A percentile compares a stretch with the other conserved stretches of the same genome.
Conservation (phyloP, 176 grass and related monocot species). For the Oryza meridionalis region DNA sequence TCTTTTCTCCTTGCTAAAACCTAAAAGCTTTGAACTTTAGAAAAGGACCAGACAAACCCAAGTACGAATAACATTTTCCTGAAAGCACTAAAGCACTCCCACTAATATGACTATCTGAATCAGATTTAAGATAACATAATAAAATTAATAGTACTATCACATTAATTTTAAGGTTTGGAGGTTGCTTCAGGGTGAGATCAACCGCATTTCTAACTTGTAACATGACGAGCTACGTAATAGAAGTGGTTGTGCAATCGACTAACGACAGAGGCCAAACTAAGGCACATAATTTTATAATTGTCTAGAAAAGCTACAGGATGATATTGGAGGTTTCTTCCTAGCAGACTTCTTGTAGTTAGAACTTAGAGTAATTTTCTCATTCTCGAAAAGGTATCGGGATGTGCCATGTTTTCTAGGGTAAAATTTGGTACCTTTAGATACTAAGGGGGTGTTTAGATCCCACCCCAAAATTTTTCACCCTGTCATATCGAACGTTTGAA, state of each 20-base stretch:
- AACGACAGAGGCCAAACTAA: background rate
- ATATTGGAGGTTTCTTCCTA: background rate
- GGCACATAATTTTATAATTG: too few relatives aligned
- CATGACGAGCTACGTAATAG: background rate
- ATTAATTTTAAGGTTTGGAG: constrained; percentile 19
- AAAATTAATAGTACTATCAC: background rate
- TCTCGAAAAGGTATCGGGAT: too few relatives aligned
- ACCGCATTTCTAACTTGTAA: background rate
- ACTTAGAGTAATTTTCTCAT: background rate
- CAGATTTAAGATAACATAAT: constrained; percentile 14
- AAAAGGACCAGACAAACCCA: constrained; percentile 3
- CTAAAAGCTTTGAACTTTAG: background rate
- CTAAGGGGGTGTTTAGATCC: too few relatives aligned
- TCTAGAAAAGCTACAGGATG: too few relatives aligned
- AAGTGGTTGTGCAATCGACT: too few relatives aligned
- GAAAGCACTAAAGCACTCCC: background rate
- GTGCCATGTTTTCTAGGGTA: too few relatives aligned
- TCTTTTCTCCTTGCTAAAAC: background rate
- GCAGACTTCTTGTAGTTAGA: background rate
- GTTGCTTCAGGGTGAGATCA: constrained; percentile 31
- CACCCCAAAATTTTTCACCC: too few relatives aligned
- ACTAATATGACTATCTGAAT: background rate
- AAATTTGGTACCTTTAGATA: too few relatives aligned
- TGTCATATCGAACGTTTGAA: too few relatives aligned
- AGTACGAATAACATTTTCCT: constrained; percentile 11